Conservation (phyloP, 176 grass and related monocot species). For the Phoenix dactylifera region DNA sequence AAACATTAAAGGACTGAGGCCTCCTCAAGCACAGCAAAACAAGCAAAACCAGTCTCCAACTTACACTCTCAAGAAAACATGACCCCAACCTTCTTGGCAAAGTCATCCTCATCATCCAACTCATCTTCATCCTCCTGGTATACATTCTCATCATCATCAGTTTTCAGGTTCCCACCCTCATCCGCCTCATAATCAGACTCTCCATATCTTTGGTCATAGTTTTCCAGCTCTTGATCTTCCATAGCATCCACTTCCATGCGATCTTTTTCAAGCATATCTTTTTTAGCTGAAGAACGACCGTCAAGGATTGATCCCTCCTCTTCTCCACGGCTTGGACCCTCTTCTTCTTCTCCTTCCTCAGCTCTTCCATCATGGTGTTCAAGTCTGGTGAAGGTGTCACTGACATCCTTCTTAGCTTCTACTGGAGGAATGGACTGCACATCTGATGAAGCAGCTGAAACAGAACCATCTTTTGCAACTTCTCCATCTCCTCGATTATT, state of each 20-base stretch:
- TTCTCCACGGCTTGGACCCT: conserved; percentile 35
- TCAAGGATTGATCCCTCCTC: conserved; percentile 11
- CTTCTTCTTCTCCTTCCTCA: conserved; percentile 40
- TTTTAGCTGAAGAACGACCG: conserved; percentile 26
- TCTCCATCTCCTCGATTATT: conserved; percentile 22
- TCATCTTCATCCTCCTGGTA: conserved; percentile 57
- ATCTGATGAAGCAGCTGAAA: background rate
- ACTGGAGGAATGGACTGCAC: conserved; percentile 19
- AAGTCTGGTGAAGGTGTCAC: conserved; percentile 21
- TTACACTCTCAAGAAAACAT: conserved; percentile 44
- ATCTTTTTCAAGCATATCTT: conserved; percentile 32
- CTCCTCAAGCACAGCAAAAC: conserved; percentile 22
- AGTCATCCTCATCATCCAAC: conserved; percentile 65
- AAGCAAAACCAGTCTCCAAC: conserved; percentile 11
- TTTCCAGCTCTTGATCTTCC: conserved; percentile 41
- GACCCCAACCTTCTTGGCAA: conserved; percentile 72
- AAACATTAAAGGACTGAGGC: conserved; percentile 15
- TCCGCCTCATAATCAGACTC: conserved; percentile 38
- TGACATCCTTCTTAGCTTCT: conserved; percentile 31
- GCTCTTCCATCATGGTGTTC: conserved; percentile 32
- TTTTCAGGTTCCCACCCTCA: conserved; percentile 39
- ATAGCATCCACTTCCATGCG: conserved; percentile 26
- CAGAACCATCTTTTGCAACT: conserved; percentile 9
- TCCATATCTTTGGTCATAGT: conserved; percentile 44
- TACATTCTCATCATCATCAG: conserved; percentile 39